Conservation (phyloP, 2,329 filamentous ascomycete genomes). For the Ceratocystis ficicola region DNA sequence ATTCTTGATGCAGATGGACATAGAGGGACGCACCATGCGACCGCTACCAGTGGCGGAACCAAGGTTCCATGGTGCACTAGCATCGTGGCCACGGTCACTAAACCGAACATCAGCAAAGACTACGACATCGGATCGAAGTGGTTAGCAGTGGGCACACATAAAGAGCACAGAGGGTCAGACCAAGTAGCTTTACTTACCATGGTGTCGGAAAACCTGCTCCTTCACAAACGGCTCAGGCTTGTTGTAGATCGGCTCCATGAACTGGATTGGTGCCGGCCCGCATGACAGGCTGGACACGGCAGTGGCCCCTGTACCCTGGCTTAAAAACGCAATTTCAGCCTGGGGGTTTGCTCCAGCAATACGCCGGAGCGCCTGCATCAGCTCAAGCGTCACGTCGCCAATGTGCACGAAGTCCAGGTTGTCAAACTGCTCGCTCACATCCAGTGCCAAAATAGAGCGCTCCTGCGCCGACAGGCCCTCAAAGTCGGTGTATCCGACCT, state of each 20-base stretch:
- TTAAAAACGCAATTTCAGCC: conserved; percentile 6
- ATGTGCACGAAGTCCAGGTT: conserved; percentile 11
- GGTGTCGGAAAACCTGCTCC: neutral
- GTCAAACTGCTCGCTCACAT: neutral
- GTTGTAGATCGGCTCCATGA: neutral
- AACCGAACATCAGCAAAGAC: conserved; percentile 15
- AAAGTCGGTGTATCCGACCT: neutral
- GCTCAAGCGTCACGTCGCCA: conserved; percentile 10
- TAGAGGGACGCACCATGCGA: conserved; percentile 5
- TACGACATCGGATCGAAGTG: neutral
- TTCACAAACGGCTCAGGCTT: neutral
- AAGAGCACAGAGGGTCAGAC: neutral
- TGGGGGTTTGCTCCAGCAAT: neutral
- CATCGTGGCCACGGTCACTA: conserved; percentile 11
- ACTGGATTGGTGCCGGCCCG: conserved; percentile 11
- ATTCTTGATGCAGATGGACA: conserved; percentile 1
- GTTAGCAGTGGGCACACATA: neutral
- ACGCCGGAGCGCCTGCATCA: neutral
- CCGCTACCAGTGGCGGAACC: conserved; percentile 1
- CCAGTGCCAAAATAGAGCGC: neutral
- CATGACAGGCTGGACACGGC: conserved; percentile 9
- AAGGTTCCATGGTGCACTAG: neutral
- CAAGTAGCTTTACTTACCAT: neutral
- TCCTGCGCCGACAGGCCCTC: neutral
- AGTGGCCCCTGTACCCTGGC: conserved; percentile 10